Conservation (phyloP, 2,329 filamentous ascomycete genomes). For the Botrytis fragariae region DNA sequence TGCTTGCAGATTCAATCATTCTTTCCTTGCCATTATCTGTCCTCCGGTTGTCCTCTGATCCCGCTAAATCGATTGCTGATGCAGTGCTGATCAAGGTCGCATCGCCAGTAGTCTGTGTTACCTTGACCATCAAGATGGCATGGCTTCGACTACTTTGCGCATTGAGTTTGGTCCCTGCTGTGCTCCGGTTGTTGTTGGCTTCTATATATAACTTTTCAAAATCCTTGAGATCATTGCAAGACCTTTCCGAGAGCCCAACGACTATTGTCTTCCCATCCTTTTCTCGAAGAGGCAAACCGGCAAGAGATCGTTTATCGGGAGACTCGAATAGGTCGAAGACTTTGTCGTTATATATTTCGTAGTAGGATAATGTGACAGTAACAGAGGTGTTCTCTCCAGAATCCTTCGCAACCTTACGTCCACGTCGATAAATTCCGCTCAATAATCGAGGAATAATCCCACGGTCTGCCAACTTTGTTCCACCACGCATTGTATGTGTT, state of each 20-base stretch:
- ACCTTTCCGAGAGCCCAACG: constrained; percentile 77
- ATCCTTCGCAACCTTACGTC: constrained; percentile 83
- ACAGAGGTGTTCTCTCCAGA: constrained; percentile 67
- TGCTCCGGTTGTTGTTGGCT: constrained; percentile 86
- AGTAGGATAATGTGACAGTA: constrained; percentile 79
- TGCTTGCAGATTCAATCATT: constrained; percentile 90
- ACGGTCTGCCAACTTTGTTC: constrained; percentile 78
- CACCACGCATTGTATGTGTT: constrained; percentile 94
- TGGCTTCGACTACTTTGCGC: constrained; percentile 88
- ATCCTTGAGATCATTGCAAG: constrained; percentile 81
- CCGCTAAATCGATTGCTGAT: constrained; percentile 91
- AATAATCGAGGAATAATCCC: constrained; percentile 85
- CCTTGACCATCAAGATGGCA: constrained; percentile 85
- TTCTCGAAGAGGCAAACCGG: constrained; percentile 79
- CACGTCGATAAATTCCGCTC: constrained; percentile 79
- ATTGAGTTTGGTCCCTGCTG: constrained; percentile 87
- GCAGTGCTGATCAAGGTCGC: constrained; percentile 74
- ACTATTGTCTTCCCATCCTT: constrained; percentile 85
- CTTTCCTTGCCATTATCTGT: constrained; percentile 93
- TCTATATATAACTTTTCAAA: constrained; percentile 90
- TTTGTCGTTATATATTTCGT: constrained; percentile 96
- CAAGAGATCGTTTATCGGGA: constrained; percentile 72
- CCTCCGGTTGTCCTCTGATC: constrained; percentile 90
- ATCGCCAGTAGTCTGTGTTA: constrained; percentile 71
- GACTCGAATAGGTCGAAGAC: constrained; percentile 88